Percentiles rank a stretch among this genome's conserved stretches.
phyloP scores from a whole-genome alignment of 495 filamentous ascomycete species.

The Tuber borchii region DNA sequence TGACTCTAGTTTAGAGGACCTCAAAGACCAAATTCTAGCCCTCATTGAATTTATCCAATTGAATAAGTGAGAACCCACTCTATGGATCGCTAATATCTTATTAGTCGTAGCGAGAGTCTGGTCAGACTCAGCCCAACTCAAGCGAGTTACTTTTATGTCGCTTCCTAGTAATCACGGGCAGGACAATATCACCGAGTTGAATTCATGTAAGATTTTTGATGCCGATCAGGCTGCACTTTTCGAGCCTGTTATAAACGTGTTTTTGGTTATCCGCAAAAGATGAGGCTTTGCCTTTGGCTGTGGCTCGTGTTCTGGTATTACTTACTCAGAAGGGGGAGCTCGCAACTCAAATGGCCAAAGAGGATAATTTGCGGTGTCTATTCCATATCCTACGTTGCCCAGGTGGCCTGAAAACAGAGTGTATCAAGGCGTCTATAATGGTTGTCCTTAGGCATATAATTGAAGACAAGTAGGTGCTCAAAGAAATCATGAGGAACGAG shows the following conservation, averaged over 20 bases:
- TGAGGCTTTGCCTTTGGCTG: conserved; percentile 71
- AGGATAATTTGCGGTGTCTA: conserved; percentile 76
- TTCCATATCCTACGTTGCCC: conserved; percentile 94
- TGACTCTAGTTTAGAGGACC: conserved; percentile 60
- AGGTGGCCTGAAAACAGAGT: conserved; percentile 64
- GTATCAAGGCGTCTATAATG: conserved; percentile 74
- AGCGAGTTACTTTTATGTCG: conserved; percentile 62
- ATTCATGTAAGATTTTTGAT: conserved; percentile 45
- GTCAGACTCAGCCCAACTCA: conserved; percentile 75
- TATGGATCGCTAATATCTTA: conserved; percentile 87
- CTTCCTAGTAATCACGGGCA: conserved; percentile 56
- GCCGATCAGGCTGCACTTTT: conserved; percentile 66
- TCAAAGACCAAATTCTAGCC: conserved; percentile 69
- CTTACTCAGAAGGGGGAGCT: conserved; percentile 71
- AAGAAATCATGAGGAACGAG: conserved; percentile 86
- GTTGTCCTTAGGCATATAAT: conserved; percentile 84
- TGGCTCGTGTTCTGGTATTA: conserved; percentile 79
- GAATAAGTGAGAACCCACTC: conserved; percentile 66
- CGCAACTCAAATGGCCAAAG: conserved; percentile 71
- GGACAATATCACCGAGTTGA: conserved; percentile 50
- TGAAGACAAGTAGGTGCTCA: conserved; percentile 84
- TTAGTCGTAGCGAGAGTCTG: conserved; percentile 85
- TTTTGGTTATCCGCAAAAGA: conserved; percentile 74
- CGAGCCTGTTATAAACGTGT: conserved; percentile 65
- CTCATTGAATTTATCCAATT: conserved; percentile 77